Conservation (phyloP, 805 yeast species). For the Candida cerambycidarum region DNA sequence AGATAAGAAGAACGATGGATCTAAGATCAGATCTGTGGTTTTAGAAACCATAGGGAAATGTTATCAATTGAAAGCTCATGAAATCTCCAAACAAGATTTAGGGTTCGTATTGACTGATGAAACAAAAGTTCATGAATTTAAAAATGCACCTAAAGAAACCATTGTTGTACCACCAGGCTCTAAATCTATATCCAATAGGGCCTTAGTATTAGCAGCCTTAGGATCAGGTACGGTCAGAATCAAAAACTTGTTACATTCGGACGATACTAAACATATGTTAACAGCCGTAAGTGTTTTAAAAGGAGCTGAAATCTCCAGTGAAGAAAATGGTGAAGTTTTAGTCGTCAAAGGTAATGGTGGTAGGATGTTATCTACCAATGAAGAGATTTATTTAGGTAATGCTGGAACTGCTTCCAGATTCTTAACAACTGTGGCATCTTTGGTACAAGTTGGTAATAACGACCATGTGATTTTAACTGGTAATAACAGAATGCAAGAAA, state of each 20-base stretch:
- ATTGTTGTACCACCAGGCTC: conserved; percentile 90
- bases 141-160: conserved; percentile 36
- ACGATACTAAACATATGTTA: conserved; percentile 94
- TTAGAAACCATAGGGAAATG: conserved; percentile 86
- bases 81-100: conserved; percentile 76
- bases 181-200: conserved; percentile 94
- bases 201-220: conserved; percentile 86
- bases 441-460: conserved; percentile 51
- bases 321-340: conserved; percentile 87
- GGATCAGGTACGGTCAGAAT: conserved; percentile 83
- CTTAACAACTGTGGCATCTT: conserved; percentile 87
- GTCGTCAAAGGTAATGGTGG: conserved; percentile 88
- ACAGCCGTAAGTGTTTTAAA: conserved; percentile 75
- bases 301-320: conserved; percentile 81
- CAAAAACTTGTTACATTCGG: conserved; percentile 88
- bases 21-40: conserved; percentile 82
- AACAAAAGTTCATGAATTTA: conserved; percentile 62
- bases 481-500: conserved; percentile 93
- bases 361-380: conserved; percentile 56
- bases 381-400: conserved; percentile 84
- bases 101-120: conserved; percentile 83
- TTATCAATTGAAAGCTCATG: conserved; percentile 83
- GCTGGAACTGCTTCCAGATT: conserved; percentile 98
- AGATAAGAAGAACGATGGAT: conserved; percentile 95
- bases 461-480: conserved; percentile 74